These are phyloP conservation scores for Solanum pinnatisectum DNA, from an alignment of 257 asterid species.

Conservation along the genomic window DNA sequence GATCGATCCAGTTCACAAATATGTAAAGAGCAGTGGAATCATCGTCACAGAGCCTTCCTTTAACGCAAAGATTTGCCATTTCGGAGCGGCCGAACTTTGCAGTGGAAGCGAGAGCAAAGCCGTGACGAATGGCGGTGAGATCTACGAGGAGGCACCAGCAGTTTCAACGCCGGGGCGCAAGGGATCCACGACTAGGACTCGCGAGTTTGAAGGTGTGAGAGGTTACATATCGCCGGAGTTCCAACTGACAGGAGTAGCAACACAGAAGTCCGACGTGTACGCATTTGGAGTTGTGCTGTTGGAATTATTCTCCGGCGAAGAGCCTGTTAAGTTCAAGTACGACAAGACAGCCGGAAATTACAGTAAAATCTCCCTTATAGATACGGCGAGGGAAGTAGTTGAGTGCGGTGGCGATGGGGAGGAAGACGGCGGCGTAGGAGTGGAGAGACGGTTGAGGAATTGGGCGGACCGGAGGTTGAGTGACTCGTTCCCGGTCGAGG, in stretches of 20 bases:
- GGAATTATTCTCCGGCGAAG: constrained; percentile 75
- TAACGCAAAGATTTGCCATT: constrained; percentile 84
- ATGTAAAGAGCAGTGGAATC: constrained; percentile 82
- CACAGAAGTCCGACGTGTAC: constrained; percentile 86
- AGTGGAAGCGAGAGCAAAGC: constrained; percentile 41
- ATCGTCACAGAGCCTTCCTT: constrained; percentile 66
- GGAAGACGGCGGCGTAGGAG: constrained; percentile 14
- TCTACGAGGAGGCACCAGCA: neutral
- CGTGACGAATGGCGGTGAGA: neutral
- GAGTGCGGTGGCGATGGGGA: constrained; percentile 43
- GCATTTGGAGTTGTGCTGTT: constrained; percentile 83
- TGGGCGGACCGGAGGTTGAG: constrained; percentile 56
- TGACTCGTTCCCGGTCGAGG: constrained; percentile 85
- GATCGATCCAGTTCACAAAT: constrained; percentile 68
- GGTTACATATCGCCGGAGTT: constrained; percentile 98
- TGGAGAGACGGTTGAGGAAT: constrained; percentile 29
- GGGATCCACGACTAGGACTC: constrained; percentile 4
- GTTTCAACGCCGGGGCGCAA: neutral
- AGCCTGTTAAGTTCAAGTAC: constrained; percentile 48
- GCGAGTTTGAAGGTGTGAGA: constrained; percentile 65
- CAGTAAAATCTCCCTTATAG: constrained; percentile 37
- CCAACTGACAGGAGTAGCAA: constrained; percentile 53
- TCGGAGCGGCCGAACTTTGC: constrained; percentile 97
- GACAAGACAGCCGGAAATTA: constrained; percentile 42
- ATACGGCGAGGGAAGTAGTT: constrained; percentile 49